Evolutionary conservation across 371 early-diverging fungal species (phyloP), one percentile per base, ranked within the genome.

Genomic region (Rhizopus arrhizus): DNA sequence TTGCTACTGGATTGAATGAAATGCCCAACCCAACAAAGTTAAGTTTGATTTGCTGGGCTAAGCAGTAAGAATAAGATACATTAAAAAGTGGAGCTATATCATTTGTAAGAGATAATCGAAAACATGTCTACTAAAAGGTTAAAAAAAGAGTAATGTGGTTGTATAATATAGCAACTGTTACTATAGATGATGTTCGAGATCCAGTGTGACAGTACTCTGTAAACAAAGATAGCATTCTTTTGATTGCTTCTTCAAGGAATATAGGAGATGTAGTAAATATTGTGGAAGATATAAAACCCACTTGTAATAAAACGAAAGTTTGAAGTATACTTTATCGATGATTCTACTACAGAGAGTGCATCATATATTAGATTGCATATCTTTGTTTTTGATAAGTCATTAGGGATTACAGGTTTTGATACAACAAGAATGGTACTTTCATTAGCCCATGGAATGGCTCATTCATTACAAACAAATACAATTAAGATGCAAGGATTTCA

Each of bases 381-480:
- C n/a, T n/a, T 72, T 12, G 63, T 80, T 32, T 73, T 74, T 67
- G 73, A 79, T 64, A 49, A 69, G 62, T 60, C 79, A 76, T 32
- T 72, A 54, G 36, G 67, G 1, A 67, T 62, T 36, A 61, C 81
- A 36, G 80, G 74, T 4, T 77, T 73, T 51, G 69, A 82, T 53
- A 72, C 80, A 8, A 69, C 71, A 45, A 61, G 73, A 47, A 66
- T 82, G 51, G 85, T 83, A 3, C 80, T 75, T 4, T 76, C 82
- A 9, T 58, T 84, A 7, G 71, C 80, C 0, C 85, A 84, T 56
- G 85, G 82, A 57, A 65, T 84, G 31, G 82, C 83, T 1, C 85
- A 84, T 65, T 70, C 74, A 4, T 62, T 84, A 22, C 85, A 84
- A 55, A 68, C 78, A 29, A 83, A 84, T 60, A 77, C 76, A 42